Base-by-base conservation (phyloP, 2,329 filamentous ascomycete species). In the Teratosphaeria nubilosa region DNA sequence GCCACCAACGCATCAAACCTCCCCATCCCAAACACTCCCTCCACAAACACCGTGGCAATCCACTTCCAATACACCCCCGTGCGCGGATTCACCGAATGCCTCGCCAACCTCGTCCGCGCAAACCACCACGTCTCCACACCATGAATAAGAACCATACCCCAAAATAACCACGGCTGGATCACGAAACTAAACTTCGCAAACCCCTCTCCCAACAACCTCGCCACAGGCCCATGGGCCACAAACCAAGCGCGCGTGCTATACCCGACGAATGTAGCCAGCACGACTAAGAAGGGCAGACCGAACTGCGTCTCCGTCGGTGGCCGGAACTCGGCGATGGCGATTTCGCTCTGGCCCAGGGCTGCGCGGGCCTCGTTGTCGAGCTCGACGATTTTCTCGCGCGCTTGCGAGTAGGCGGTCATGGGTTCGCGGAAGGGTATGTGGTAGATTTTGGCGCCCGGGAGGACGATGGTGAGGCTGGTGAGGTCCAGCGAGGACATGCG, bases 321-420 rank as follows among this genome's bases (percentile, higher is more conserved):
- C 69, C 68, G 71, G 69, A 76, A 83, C 63, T 73, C 82, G 71
- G 74, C 78, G 58, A 86, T 72, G 0, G 76, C 76, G 56, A 84
- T 77, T 58, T 80, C 77, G 59, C 78, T 81, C 45, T 87, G 77
- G 16, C 82, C 84, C 13, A 95, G 81, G 1, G 74, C 80, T 32
- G 75, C 65, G 34, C 87, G 79, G 27, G 81, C 79, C 11, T 81
- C 78, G 59, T 80, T 74, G 69, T 86, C 84, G 84, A 96, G 88
- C 55, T 85, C 83, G 54, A 95, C 84, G 48, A 92, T 77, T 55
- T 88, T 82, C 53, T 80, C 76, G 56, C 90, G 84, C 10, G 85
- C 81, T 59, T 95, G 88, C 37, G 77, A 73, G 72, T 85, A 85
- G 37, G 80, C 78, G n/a, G 74, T 73, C 76, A 96, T 81, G 0